phyloP scores from a whole-genome alignment of 176 grass and related monocot species.

The Carex scoparia region DNA sequence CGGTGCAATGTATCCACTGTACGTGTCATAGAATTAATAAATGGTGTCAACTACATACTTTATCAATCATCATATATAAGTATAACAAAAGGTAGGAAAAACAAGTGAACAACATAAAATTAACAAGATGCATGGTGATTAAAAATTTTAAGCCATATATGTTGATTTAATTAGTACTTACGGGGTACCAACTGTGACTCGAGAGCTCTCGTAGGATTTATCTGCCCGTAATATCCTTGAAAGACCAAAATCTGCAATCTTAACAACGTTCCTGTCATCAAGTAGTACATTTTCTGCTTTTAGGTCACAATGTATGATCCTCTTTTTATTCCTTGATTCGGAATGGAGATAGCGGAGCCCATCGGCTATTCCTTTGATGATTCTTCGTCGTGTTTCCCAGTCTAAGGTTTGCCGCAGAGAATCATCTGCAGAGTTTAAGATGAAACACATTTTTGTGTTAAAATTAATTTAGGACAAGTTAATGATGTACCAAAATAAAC shows the following conservation, averaged over 20 bases:
- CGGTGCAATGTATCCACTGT: not conserved
- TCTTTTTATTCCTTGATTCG: not conserved
- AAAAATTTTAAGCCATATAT: too few relatives aligned
- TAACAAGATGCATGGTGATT: not conserved
- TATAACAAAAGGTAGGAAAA: not conserved
- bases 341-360: not conserved
- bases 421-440: not conserved
- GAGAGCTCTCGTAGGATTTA: not conserved
- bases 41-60: not conserved
- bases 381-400: not conserved
- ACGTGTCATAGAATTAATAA: not conserved
- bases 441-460: not conserved
- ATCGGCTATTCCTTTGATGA: not conserved
- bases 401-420: not conserved
- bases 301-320: not conserved
- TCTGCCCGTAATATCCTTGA: not conserved
- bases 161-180: not conserved
- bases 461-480: not conserved
- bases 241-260: not conserved
- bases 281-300: not conserved
- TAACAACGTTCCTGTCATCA: not conserved
- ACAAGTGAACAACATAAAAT: not conserved
- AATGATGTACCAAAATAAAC: not conserved
- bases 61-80: too few relatives aligned
- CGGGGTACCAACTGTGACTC: not conserved